phyloP scores from a whole-genome alignment of 73 alveolate species.

The Paramecium biaurelia region DNA sequence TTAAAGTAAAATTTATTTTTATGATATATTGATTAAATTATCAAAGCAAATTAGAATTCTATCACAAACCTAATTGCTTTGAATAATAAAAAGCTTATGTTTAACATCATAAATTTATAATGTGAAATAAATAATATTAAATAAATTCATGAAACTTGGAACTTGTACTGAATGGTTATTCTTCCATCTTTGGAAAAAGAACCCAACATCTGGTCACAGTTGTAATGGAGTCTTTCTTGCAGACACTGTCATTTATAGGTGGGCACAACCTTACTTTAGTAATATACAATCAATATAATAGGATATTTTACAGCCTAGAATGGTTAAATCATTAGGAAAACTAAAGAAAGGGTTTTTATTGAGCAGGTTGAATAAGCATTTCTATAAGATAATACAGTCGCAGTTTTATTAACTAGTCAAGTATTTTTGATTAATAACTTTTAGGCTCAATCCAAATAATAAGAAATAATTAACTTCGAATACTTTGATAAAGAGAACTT shows the following conservation, averaged over 20 bases:
- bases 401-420: not conserved
- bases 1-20: not conserved
- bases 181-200: constrained; percentile 63
- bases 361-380: not conserved
- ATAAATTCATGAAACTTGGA: not conserved
- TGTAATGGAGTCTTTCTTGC: constrained; percentile 60
- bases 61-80: not conserved
- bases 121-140: not conserved
- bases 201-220: constrained; percentile 22
- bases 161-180: constrained; percentile 64
- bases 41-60: not conserved
- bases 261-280: constrained; percentile 77
- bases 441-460: constrained; percentile 2
- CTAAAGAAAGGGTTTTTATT: constrained; percentile 67
- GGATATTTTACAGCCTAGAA: constrained; percentile 75
- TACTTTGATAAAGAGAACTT: constrained; percentile 70
- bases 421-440: not conserved
- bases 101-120: not conserved
- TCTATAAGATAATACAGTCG: not conserved
- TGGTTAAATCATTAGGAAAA: constrained; percentile 76
- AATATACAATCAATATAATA: not conserved
- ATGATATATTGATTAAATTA: not conserved
- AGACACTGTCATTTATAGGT: constrained; percentile 76
- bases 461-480: constrained; percentile 66
- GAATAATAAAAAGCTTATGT: not conserved